These are phyloP conservation scores for Tylopilus subfusipes DNA, from an alignment of 768 basidiomycete species.

Conservation along the genomic window DNA sequence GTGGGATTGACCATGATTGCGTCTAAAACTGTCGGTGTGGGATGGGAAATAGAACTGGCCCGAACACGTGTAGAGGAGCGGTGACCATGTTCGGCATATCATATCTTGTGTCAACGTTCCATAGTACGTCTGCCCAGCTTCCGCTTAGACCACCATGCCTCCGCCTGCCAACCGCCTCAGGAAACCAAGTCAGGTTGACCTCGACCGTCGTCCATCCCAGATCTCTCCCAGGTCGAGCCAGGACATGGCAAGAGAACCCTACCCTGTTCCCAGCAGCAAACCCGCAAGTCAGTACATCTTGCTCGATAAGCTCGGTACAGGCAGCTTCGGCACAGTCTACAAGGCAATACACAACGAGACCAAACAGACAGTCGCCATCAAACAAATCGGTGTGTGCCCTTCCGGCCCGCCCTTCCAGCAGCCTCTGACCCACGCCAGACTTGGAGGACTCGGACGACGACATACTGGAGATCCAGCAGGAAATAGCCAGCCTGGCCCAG, in stretches of 20 bases:
- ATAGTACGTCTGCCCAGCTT: slow-evolving; percentile 8
- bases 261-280: slow-evolving; percentile 70
- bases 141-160: slow-evolving; percentile 40
- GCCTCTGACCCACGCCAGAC: slow-evolving; percentile 48
- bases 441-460: slow-evolving; percentile 98
- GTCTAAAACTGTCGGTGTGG: not conserved
- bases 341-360: slow-evolving; percentile 95
- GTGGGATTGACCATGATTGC: not conserved
- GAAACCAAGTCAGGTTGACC: slow-evolving; percentile 37
- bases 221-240: slow-evolving; percentile 40
- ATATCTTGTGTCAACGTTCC: slow-evolving; percentile 9
- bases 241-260: slow-evolving; percentile 53
- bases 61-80: slow-evolving; percentile 27
- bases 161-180: slow-evolving; percentile 37
- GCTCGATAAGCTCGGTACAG: slow-evolving; percentile 94
- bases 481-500: slow-evolving; percentile 93
- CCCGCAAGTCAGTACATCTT: slow-evolving; percentile 90
- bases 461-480: slow-evolving; percentile 97
- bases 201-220: slow-evolving; percentile 40
- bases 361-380: slow-evolving; percentile 93
- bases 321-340: slow-evolving; percentile 96
- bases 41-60: slow-evolving; percentile 5
- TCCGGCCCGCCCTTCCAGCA: slow-evolving; percentile 2
- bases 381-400: slow-evolving; percentile 80
- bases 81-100: slow-evolving; percentile 12